Base-by-base conservation (phyloP, 2,329 filamentous ascomycete genomes). In the Penicillium sp. region DNA sequence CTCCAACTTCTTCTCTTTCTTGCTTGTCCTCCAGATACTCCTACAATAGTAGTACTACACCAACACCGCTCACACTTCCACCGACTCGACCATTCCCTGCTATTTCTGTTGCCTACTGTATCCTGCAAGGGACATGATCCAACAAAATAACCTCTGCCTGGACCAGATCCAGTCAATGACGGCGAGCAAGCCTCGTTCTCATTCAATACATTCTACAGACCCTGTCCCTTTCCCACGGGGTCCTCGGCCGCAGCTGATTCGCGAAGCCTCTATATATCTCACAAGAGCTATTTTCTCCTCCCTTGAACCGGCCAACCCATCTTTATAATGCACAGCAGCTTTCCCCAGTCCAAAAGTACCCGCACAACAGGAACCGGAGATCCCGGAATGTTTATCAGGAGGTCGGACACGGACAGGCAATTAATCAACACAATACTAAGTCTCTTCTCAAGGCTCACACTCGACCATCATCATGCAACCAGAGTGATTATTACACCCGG, bases 211-310 rank as follows among this genome's bases (percentile, higher is more conserved):
- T 30, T 30, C n/a, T 51, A 22, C 49, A 22, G 30, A 35, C 12
- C 49, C 49, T 51, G n/a, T 35, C n/a, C 49, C 30, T 51, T 35
- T 51, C 30, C 49, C 49, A 51, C 49, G 30, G 49, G 49, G 30
- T 35, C 49, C 28, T 51, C 30, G 5, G 12, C 49, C 9, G 49
- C n/a, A 22, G 10, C 49, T 51, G 49, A 51, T 51, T 51, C 49
- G 49, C 49, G 49, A 49, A n/a, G 30, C 12, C 10, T 15, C 22
- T 12, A 33, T 35, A 51, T 30, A 33, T 51, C 4, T 51, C 49
- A n/a, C 49, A 35, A n/a, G 26, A n/a, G 47, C 47, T n/a, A n/a
- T 30, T 13, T 30, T 49, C 44, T 37, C 44, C 44, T 24, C 56
- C 56, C 15, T 57, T 37, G 19, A 50, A 30, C 17, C 3, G 22